These are phyloP conservation scores for Geranium incanum DNA, from an alignment of 441 rosid genomes.

Conservation along the genomic window DNA sequence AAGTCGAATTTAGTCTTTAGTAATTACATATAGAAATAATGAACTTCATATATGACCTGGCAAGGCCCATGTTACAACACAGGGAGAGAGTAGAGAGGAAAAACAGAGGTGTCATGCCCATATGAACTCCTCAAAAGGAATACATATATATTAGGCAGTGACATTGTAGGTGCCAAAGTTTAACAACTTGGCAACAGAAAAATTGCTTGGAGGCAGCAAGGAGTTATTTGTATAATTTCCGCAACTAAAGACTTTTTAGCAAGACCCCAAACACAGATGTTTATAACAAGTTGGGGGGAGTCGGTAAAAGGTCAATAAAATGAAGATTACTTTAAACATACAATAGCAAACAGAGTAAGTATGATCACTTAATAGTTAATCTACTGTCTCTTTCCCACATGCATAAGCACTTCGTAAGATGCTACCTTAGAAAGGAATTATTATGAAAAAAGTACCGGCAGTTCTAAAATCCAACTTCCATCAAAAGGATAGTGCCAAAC, in stretches of 20 bases:
- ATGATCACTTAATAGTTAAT: background rate
- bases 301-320: constrained; percentile 1
- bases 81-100: background rate
- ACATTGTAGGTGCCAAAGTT: background rate
- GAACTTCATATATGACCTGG: background rate
- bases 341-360: background rate
- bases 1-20: background rate
- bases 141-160: too few relatives aligned
- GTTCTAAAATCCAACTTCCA: background rate
- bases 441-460: background rate
- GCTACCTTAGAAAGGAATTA: background rate
- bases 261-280: background rate
- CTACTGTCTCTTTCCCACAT: background rate
- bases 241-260: background rate
- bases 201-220: background rate
- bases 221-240: background rate
- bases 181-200: background rate
- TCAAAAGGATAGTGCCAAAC: background rate
- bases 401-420: background rate
- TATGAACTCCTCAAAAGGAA: background rate
- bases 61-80: background rate
- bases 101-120: background rate
- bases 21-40: background rate
- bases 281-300: background rate
- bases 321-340: background rate